A percentile compares a stretch with the other conserved stretches of the same genome.
phyloP scores from a whole-genome alignment of 192 early-diverging fungal genomes.

The Umbelopsis vinacea region DNA sequence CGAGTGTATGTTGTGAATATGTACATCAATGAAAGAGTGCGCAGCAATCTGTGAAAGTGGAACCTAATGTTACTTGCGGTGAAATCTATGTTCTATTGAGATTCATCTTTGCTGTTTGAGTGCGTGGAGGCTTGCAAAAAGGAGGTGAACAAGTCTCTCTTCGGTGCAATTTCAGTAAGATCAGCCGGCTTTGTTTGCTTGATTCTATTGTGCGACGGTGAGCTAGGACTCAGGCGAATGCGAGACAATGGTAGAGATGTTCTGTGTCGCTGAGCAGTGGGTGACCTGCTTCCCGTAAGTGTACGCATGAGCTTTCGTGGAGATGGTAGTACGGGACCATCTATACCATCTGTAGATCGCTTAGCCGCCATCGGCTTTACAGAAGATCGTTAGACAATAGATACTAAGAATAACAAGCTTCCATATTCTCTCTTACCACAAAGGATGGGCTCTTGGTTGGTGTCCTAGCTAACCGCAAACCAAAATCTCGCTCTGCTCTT shows the following conservation, averaged over 20 bases:
- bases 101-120: neutral
- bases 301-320: constrained; percentile 16
- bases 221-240: neutral
- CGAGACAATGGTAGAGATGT: constrained; percentile 4
- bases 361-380: neutral
- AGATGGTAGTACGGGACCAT: neutral
- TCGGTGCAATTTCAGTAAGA: constrained; percentile 1
- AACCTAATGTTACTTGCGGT: neutral
- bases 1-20: too few relatives aligned
- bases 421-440: neutral
- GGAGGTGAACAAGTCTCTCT: constrained; percentile 9
- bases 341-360: constrained; percentile 1
- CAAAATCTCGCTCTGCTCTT: constrained; percentile 24
- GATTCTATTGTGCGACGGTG: constrained; percentile 5
- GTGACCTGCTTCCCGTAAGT: neutral
- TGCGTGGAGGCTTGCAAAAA: neutral
- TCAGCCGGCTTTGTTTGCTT: neutral
- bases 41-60: too few relatives aligned
- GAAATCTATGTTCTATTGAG: neutral
- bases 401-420: neutral
- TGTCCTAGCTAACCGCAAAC: constrained; percentile 15
- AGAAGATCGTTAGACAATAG: neutral
- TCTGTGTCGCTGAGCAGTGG: neutral
- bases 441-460: neutral
- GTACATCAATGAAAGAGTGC: too few relatives aligned